Base-by-base conservation (phyloP, 1,139 yeast genomes). In the Pichia sp. region DNA sequence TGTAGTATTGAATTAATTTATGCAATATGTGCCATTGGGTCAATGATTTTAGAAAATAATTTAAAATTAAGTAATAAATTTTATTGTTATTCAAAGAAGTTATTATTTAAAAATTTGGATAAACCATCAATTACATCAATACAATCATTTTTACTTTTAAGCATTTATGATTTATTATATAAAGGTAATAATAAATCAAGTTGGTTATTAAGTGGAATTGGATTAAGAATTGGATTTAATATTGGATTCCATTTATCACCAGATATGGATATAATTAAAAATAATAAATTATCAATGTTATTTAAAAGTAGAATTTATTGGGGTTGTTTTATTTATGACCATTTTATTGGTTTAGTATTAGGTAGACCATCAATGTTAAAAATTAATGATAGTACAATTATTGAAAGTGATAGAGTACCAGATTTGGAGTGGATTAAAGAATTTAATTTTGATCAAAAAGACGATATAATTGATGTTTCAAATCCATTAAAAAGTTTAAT, bases 321-420 rank as follows among this genome's bases (percentile, higher is more conserved):
- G 85, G 84, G 84, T 1, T 70, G 80, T 43, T 79, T 74, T 55
- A 67, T 78, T 52, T 83, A 82, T 3, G 85, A 79, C 56, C 82
- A 78, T 55, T 76, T 78, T 53, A 78, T 79, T 34, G 74, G 81
- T 56, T 62, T 79, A 42, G 64, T 78, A 42, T 59, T 79, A 45
- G 84, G 85, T 2, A 61, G 84, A 42, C 81, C 82, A 0, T 72
- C 81, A 0, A 65, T 78, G 2, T 63, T 79, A 47, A 77, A 78
- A 54, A 65, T 73, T 45, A 70, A 75, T 38, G 82, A 78, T 55
- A 76, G 82, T 0, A 70, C 81, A 1, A 76, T 78, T 7, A 78
- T 80, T 0, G 38, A 45, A 30, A 39, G 49, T 9, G 37, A 71
- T 45, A 80, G 76, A 51, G 62, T 79, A 46, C 83, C 84, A 0